Evolutionary conservation across 176 grass and related monocot genomes (phyloP), one percentile per base, ranked within the genome.

Genomic region (Microstegium vimineum): DNA sequence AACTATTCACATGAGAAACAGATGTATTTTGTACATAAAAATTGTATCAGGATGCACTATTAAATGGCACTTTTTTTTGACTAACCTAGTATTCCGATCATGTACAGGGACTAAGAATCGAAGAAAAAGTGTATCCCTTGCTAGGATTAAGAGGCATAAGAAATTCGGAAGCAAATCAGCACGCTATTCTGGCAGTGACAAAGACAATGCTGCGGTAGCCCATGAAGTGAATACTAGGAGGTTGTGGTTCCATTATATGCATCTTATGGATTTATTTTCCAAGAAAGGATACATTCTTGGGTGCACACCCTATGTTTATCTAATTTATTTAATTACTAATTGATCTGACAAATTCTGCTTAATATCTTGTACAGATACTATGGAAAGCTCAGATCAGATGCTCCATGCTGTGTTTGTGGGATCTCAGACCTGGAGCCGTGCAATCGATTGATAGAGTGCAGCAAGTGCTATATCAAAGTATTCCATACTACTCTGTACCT

Each of bases 381-480:
- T 57, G 82, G 84, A 89, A 74, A 65, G 41, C 74, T 71, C 72
- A 67, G 27, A 69, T 93, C 85, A 79, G 85, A 91, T 86, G 67
- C 84, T 80, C 78, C 88, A 80, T 98, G 95, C 84, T 98, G 89
- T 86, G 95, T 98, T 69, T 98, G 95, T 83, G 73, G 86, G 74
- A 91, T 94, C 85, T 90, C 91, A 64, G 88, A 85, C 6, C 82
- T 86, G 85, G 92, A 95, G 52, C 82, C 94, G 72, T 81, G 72
- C 76, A 98, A 98, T 88, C 80, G 82, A 32, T 69, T 98, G 69
- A 81, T 98, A 80, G 86, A 86, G 82, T 95, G 95, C 89, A 79
- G 73, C 82, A 78, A 88, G 35, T 98, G 95, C 86, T 83, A 71
- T 82, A 90, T 98, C 87, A 98, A 72, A 82, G 92, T 95, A 32